phyloP scores from a whole-genome alignment of 225 moss, liverwort and hornwort species.

The Antitrichia curtipendula region DNA sequence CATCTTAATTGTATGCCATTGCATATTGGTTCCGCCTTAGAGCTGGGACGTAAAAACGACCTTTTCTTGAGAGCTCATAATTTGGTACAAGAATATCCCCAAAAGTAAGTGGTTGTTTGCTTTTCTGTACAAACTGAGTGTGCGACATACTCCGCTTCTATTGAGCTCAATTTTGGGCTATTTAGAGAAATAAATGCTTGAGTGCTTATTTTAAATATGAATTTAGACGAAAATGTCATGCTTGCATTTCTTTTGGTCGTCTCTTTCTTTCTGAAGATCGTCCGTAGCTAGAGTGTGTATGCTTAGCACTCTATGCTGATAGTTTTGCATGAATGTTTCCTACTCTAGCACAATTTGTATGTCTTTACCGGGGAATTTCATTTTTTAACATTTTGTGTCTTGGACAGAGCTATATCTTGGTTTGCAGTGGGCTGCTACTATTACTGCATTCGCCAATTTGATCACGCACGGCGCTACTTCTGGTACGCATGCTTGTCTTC shows the following conservation, averaged over 20 bases:
- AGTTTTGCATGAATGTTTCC: background rate
- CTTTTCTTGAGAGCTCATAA: constrained; percentile 90
- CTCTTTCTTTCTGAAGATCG: background rate
- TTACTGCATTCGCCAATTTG: constrained; percentile 91
- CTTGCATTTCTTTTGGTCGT: background rate
- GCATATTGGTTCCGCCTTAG: constrained; percentile 82
- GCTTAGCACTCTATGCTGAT: background rate
- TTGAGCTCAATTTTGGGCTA: background rate
- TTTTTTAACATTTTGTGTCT: background rate
- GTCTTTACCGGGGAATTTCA: background rate
- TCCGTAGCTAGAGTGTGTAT: background rate
- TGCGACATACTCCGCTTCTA: background rate
- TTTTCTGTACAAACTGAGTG: background rate
- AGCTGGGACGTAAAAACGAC: constrained; percentile 89
- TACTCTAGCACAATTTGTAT: background rate
- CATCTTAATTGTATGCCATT: constrained; percentile 87
- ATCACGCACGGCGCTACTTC: constrained; percentile 94
- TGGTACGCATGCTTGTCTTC: constrained; percentile 18
- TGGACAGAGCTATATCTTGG: constrained; percentile 84
- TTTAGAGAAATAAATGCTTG: background rate
- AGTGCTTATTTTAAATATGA: background rate
- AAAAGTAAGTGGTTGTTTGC: constrained; percentile 16
- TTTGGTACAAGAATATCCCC: constrained; percentile 96
- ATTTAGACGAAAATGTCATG: background rate
- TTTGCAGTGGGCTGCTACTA: constrained; percentile 99